Base-by-base conservation (phyloP, 2,329 filamentous ascomycete species). In the Onygena corvina region DNA sequence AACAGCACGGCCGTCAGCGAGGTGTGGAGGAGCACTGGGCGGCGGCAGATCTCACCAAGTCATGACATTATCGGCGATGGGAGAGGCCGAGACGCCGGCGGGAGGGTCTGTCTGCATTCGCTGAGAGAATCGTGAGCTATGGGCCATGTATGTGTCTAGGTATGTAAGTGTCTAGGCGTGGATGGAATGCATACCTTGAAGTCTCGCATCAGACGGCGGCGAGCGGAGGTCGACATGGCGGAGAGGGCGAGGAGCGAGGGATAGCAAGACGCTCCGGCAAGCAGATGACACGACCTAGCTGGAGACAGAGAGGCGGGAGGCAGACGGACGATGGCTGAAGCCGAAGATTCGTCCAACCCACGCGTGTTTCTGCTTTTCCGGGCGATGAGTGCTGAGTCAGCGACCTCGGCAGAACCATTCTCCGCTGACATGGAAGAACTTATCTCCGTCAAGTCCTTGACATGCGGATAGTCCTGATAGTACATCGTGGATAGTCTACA, bases 91-190 rank as follows among this genome's bases (percentile, higher is more conserved):
- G 48, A 98, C 90, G 51, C 92, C 92, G 47, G 90, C 90, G 7
- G 92, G 92, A 66, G 92, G 92, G 64, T 98, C 92, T 40, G 90
- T 96, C 73, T 98, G 92, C 90, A 98, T 98, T 69, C 92, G 88
- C 89, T 94, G 64, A 38, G 44, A 25, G 18, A 11, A 11, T 27
- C 23, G 23, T 25, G 25, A 12, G 30, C 25, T 8, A 20, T 9
- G n/a, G 8, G 23, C 42, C 42, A n/a, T n/a, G n/a, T n/a, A n/a
- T n/a, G n/a, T n/a, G n/a, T n/a, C n/a, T n/a, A n/a, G n/a, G n/a
- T n/a, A n/a, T n/a, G n/a, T n/a, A n/a, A n/a, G n/a, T n/a, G n/a
- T n/a, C n/a, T n/a, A n/a, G n/a, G n/a, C n/a, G n/a, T 7, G 34
- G 9, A 27, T 5, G n/a, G n/a, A 29, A 27, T 31, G 57, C 78